Percentiles rank a stretch among this genome's conserved stretches.
Conservation (phyloP, 306 rosid species). For the Myrica gale region DNA sequence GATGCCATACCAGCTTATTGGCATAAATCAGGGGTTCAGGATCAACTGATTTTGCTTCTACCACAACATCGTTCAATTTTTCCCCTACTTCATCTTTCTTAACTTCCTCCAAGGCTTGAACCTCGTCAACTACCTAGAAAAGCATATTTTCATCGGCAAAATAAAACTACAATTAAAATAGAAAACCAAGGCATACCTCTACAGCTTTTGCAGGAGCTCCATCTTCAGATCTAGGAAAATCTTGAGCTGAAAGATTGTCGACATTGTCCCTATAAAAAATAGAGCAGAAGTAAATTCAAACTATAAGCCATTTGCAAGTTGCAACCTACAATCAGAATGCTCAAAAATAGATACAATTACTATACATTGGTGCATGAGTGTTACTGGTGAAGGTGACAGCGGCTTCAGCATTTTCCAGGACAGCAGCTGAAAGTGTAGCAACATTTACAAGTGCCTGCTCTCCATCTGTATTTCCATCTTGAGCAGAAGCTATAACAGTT, state of each 20-base stretch:
- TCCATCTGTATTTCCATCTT: slow-evolving; percentile 43
- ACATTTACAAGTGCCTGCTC: slow-evolving; percentile 41
- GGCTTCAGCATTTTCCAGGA: slow-evolving; percentile 41
- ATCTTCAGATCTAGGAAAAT: slow-evolving; percentile 44
- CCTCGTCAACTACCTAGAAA: slow-evolving; percentile 32
- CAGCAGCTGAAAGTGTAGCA: slow-evolving; percentile 38
- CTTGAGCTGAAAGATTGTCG: slow-evolving; percentile 42
- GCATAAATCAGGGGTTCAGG: slow-evolving; percentile 61
- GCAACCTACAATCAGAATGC: slow-evolving; percentile 10
- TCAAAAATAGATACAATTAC: slow-evolving; percentile 22
- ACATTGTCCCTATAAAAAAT: slow-evolving; percentile 48
- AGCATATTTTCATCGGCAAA: slow-evolving; percentile 19
- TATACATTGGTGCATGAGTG: slow-evolving; percentile 55
- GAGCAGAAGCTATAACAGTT: slow-evolving; percentile 44
- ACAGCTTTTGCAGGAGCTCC: slow-evolving; percentile 44
- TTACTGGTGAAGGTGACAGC: slow-evolving; percentile 34
- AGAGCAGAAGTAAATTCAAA: slow-evolving; percentile 21
- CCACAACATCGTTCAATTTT: slow-evolving; percentile 45
- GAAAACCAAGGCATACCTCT: slow-evolving; percentile 46
- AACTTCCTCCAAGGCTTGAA: slow-evolving; percentile 48
- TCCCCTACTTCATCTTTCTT: slow-evolving; percentile 48
- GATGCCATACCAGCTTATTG: slow-evolving; percentile 60
- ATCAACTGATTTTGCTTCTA: slow-evolving; percentile 65
- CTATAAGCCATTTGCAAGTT: background rate
- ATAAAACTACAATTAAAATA: slow-evolving; percentile 18